Evolutionary conservation across 2,329 filamentous ascomycete genomes (phyloP), one percentile per base, ranked within the genome.

Genomic region (Escovopsis sp.): DNA sequence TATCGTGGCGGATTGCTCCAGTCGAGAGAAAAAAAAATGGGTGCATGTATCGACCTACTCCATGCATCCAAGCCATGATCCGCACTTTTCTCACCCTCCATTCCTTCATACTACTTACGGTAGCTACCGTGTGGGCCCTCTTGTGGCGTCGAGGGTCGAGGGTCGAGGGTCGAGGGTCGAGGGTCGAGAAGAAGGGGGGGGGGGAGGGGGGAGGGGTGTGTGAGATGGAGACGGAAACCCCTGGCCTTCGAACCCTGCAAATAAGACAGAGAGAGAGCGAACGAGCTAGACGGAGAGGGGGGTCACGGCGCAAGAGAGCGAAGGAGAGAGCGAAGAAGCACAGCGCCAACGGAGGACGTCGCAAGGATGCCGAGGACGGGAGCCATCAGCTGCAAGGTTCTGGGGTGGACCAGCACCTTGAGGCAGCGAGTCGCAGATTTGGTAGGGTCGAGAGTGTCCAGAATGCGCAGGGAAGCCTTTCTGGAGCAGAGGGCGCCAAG

Each of bases 221-320:
- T 37, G 35, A 12, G 35, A 37, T 23, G 35, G 23, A 15, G 34
- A 45, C 41, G 35, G 41, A 43, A 38, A 41, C 44, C 44, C 44
- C 44, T 45, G 44, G 41, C 44, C 18, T 32, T 38, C 26, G 32
- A 40, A 37, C 41, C 43, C 40, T 45, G 43, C 43, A 40, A 45
- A 41, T 23, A 23, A 23, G 8, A 32, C 28, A 32, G 28, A 9
- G 28, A 9, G 28, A 4, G 28, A 32, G 28, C 28, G 28, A 32
- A 7, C 28, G 28, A 32, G 28, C 28, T 32, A 32, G 28, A 32
- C 28, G 28, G 28, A 32, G 28, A 11, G 28, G 28, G 28, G 28
- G 28, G 36, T 32, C 42, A 46, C 37, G 37, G 15, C 28, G 26
- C 26, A 7, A 39, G 39, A 28, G 42, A 46, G 42, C 44, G 44